phyloP scores from a whole-genome alignment of 2,329 filamentous ascomycete genomes.

The Zymoseptoria crescenta region DNA sequence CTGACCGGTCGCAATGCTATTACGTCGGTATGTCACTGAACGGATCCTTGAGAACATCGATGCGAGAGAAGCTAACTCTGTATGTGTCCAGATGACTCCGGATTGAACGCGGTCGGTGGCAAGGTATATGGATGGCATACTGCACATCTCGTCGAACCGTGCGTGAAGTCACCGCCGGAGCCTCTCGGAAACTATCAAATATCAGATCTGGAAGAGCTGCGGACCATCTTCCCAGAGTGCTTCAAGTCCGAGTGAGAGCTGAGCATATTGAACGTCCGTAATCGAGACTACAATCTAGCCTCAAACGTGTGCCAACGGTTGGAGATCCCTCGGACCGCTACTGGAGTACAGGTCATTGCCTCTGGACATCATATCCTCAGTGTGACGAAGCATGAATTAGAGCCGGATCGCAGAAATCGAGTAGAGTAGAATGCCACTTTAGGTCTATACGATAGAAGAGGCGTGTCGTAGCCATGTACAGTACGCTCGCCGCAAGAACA shows the following conservation, averaged over 20 bases:
- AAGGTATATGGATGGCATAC: constrained; percentile 77
- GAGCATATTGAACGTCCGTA: neutral
- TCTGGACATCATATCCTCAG: neutral
- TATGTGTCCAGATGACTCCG: constrained; percentile 65
- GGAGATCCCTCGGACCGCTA: neutral
- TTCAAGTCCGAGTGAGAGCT: constrained; percentile 52
- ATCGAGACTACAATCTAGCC: neutral
- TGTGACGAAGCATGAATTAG: neutral
- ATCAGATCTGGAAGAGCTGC: constrained; percentile 65
- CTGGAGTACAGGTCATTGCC: neutral
- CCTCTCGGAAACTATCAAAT: constrained; percentile 65
- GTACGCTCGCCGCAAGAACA: neutral
- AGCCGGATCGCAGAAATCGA: neutral
- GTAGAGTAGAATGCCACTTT: neutral
- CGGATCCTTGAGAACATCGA: constrained; percentile 11
- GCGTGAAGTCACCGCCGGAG: constrained; percentile 52
- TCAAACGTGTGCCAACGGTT: neutral
- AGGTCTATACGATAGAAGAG: neutral
- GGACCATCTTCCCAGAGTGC: constrained; percentile 69
- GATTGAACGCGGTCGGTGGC: constrained; percentile 69
- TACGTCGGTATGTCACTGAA: constrained; percentile 66
- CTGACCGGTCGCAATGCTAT: constrained; percentile 65
- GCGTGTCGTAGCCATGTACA: neutral
- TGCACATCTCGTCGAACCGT: constrained; percentile 76
- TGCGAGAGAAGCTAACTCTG: neutral